phyloP scores from a whole-genome alignment of 75 land plant genomes.

The Cupressus sempervirens region DNA sequence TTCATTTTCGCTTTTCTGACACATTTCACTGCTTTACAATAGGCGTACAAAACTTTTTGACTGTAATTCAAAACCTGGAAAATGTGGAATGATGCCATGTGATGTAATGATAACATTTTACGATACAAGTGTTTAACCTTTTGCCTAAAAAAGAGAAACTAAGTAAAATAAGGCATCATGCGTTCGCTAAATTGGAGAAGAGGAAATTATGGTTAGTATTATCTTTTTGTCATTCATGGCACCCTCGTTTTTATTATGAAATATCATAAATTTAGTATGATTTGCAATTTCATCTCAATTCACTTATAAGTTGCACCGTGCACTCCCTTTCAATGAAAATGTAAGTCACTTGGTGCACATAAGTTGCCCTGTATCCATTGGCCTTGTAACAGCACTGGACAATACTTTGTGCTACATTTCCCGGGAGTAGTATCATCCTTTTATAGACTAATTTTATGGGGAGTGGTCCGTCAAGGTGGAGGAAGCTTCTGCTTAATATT shows the following conservation, averaged over 20 bases:
- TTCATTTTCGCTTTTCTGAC: no score
- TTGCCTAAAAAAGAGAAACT: not conserved
- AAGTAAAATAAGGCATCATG: not conserved
- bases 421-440: not conserved
- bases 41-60: not conserved
- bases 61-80: not conserved
- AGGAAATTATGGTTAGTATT: not conserved
- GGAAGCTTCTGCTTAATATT: not conserved
- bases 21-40: no score
- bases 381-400: not conserved
- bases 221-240: not conserved
- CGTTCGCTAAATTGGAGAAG: not conserved
- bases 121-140: not conserved
- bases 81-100: not conserved
- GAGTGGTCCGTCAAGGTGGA: not conserved
- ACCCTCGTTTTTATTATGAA: not conserved
- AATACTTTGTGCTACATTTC: not conserved
- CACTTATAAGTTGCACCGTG: no score
- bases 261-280: not conserved
- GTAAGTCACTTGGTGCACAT: no score
- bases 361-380: no score
- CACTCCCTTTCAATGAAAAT: no score
- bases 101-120: not conserved
- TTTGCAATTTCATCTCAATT: not conserved
- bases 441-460: not conserved